Conservation (phyloP, 148 eudicot genomes). For the Chenopodium berlandieri region DNA sequence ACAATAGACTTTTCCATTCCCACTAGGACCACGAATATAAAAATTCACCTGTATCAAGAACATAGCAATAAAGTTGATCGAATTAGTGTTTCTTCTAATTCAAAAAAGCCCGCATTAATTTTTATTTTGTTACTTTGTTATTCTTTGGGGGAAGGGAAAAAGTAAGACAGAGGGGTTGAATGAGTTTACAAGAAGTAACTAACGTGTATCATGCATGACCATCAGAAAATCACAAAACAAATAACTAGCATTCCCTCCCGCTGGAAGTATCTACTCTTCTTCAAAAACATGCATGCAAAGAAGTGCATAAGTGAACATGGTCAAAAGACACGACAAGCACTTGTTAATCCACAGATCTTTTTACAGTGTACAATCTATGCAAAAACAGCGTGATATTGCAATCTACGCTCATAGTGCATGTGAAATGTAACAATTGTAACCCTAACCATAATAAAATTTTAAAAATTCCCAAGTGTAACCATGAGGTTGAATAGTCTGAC, state of each 20-base stretch:
- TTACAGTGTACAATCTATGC: too few species aligned
- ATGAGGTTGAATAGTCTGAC: too few species aligned
- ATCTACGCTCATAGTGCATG: not conserved
- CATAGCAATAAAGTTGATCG: not conserved
- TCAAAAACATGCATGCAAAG: not conserved
- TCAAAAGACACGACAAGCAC: not conserved
- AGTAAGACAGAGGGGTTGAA: not conserved
- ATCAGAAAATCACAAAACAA: not conserved
- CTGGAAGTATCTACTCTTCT: not conserved
- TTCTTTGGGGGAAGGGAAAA: too few species aligned
- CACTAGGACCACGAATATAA: conserved; percentile 73
- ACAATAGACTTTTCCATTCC: conserved; percentile 62
- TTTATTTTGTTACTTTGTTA: too few species aligned
- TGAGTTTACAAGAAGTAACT: not conserved
- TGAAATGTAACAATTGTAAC: too few species aligned
- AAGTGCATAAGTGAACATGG: not conserved
- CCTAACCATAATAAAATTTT: too few species aligned
- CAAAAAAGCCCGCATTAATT: not conserved
- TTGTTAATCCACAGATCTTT: too few species aligned
- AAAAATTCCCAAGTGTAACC: too few species aligned
- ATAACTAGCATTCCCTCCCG: not conserved
- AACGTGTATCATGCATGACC: not conserved
- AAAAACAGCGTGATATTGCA: not conserved
- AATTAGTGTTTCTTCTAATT: not conserved
- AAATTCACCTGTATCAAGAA: conserved; percentile 56